phyloP scores from a whole-genome alignment of 192 early-diverging fungal species.

The Entomortierella parvispora region DNA sequence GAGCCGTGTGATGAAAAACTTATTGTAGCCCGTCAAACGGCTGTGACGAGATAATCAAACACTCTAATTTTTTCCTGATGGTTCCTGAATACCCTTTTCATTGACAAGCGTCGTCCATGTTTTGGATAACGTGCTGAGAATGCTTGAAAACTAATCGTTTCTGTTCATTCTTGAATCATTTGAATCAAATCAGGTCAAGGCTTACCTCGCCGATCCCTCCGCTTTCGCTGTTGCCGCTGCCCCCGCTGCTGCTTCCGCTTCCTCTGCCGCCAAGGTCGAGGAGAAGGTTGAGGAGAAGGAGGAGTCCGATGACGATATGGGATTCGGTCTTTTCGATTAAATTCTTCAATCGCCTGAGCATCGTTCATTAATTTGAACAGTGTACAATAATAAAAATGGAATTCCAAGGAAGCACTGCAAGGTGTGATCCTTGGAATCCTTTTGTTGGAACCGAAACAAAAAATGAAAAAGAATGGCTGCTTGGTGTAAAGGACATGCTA shows the following conservation, averaged over 20 bases:
- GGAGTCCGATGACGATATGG: conserved; percentile 91
- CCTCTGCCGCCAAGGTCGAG: conserved; percentile 64
- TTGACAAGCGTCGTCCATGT: conserved; percentile 3
- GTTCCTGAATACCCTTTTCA: conserved; percentile 18
- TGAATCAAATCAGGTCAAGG: conserved; percentile 79
- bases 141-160: conserved; percentile 7
- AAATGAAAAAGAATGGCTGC: not conserved
- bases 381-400: conserved; percentile 23
- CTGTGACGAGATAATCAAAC: conserved; percentile 59
- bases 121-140: not conserved
- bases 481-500: no score
- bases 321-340: conserved; percentile 93
- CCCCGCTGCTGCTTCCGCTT: conserved; percentile 71
- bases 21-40: conserved; percentile 49
- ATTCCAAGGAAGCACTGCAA: conserved; percentile 21
- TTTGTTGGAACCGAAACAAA: conserved; percentile 47
- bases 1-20: conserved; percentile 58
- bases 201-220: conserved; percentile 91
- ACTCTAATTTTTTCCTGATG: conserved; percentile 84
- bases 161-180: not conserved
- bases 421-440: conserved; percentile 34
- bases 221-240: conserved; percentile 88
- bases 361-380: conserved; percentile 7
- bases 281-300: conserved; percentile 78
- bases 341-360: conserved; percentile 19